A percentile compares a stretch with the other conserved stretches of the same genome.
These are phyloP conservation scores for Scedosporium boydii DNA, from an alignment of 2,329 filamentous ascomycete species.

Conservation along the genomic window DNA sequence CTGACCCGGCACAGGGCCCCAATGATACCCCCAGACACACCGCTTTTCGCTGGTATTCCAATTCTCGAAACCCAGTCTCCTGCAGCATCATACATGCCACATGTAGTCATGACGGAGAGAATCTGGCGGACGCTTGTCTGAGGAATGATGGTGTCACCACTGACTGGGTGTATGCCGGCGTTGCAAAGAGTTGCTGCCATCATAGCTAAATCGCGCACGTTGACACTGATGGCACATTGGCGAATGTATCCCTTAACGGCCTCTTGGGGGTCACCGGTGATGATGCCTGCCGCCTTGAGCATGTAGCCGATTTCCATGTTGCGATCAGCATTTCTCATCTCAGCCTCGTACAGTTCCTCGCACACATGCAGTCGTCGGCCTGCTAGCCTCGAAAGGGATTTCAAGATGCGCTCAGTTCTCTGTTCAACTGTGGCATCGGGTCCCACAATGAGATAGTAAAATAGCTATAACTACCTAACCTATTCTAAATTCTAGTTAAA, in stretches of 20 bases:
- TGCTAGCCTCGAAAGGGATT: constrained; percentile 22
- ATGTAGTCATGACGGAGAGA: constrained; percentile 30
- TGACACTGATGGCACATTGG: constrained; percentile 30
- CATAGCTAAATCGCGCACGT: constrained; percentile 27
- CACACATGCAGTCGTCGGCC: constrained; percentile 24
- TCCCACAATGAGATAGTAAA: too few species aligned
- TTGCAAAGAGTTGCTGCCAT: constrained; percentile 30
- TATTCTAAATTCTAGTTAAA: too few species aligned
- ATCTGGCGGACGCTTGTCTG: constrained; percentile 27
- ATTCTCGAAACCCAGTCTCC: constrained; percentile 28
- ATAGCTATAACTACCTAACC: too few species aligned
- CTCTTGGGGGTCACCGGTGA: constrained; percentile 22
- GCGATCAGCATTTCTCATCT: constrained; percentile 22
- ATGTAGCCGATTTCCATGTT: constrained; percentile 28
- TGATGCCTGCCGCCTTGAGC: constrained; percentile 29
- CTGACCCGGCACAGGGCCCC: constrained; percentile 21
- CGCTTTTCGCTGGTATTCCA: constrained; percentile 28
- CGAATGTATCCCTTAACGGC: constrained; percentile 28
- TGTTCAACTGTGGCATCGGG: too few species aligned
- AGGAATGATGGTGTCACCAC: constrained; percentile 22
- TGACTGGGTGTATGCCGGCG: constrained; percentile 23
- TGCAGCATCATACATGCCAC: constrained; percentile 29
- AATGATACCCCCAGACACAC: constrained; percentile 23
- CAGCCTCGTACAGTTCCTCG: constrained; percentile 27
- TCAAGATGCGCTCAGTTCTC: constrained; percentile 26